Conservation (phyloP, 202 grass and related monocot species). For the Bolboschoenoplectus hybrid region DNA sequence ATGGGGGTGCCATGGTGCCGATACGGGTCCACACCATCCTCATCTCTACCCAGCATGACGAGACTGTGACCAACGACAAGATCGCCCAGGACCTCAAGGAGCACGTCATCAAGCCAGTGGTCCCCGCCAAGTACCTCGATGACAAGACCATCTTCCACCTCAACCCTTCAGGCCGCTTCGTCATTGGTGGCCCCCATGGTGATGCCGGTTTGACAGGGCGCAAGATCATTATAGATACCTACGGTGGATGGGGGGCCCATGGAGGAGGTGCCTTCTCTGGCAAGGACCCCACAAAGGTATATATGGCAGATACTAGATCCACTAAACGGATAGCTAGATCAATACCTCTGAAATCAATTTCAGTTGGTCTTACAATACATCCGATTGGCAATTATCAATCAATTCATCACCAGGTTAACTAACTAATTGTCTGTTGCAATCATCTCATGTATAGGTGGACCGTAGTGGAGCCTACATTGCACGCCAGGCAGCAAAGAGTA, state of each 20-base stretch:
- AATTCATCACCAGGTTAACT: not conserved
- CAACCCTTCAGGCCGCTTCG: conserved; percentile 91
- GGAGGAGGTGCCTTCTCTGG: conserved; percentile 96
- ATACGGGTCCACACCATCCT: conserved; percentile 95
- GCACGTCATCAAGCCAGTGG: conserved; percentile 94
- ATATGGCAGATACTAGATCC: not conserved
- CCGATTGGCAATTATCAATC: not conserved
- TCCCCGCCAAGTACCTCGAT: conserved; percentile 84
- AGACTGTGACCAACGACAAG: conserved; percentile 96
- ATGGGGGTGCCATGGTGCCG: conserved; percentile 87
- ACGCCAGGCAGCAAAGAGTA: conserved; percentile 93
- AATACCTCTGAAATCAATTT: not conserved
- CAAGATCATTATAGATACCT: conserved; percentile 99
- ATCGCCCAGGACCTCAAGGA: conserved; percentile 95
- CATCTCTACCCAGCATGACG: conserved; percentile 96
- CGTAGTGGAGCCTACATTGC: conserved; percentile 94
- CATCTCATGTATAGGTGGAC: conserved; percentile 49
- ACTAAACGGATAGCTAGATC: not conserved
- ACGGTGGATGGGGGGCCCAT: conserved; percentile 93
- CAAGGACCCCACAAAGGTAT: conserved; percentile 95
- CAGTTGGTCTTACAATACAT: not conserved
- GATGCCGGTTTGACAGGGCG: conserved; percentile 90
- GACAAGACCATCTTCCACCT: conserved; percentile 99
- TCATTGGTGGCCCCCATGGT: conserved; percentile 88
- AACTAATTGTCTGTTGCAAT: not conserved